phyloP scores from a whole-genome alignment of 108 stramenopile species.

The Fragilariopsis cylindrus region DNA sequence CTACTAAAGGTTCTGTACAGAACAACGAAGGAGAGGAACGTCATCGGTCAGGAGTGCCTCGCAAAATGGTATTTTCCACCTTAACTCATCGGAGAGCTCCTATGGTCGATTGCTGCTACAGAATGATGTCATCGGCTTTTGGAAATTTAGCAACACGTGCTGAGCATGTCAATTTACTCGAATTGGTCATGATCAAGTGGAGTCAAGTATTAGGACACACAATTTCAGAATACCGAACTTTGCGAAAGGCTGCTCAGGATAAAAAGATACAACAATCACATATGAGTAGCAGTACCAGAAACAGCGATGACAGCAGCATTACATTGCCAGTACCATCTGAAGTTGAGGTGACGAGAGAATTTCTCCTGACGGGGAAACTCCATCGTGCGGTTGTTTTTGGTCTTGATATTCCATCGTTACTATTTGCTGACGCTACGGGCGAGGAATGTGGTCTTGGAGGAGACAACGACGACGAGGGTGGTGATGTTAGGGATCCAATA shows the following conservation, averaged over 20 bases:
- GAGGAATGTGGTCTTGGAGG: constrained; percentile 57
- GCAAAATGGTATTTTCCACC: constrained; percentile 40
- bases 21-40: not conserved
- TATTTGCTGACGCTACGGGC: constrained; percentile 80
- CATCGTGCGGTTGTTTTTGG: constrained; percentile 87
- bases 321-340: constrained; percentile 37
- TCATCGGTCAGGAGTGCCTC: not conserved
- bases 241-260: constrained; percentile 50
- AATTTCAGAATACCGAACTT: constrained; percentile 62
- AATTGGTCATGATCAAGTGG: constrained; percentile 70
- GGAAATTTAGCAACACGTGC: constrained; percentile 71
- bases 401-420: constrained; percentile 77
- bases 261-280: not conserved
- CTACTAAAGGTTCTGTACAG: not conserved
- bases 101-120: constrained; percentile 63
- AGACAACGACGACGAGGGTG: not conserved
- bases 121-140: constrained; percentile 63
- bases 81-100: constrained; percentile 46
- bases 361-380: constrained; percentile 70
- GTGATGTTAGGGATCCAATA: constrained; percentile 31
- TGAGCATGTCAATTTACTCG: constrained; percentile 79
- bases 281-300: not conserved
- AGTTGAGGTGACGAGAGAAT: constrained; percentile 74
- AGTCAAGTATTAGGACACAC: constrained; percentile 69
- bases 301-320: not conserved